Evolutionary conservation across 2,329 filamentous ascomycete species (phyloP), one percentile per base, ranked within the genome.

Genomic region (Neodidymelliopsis sp.): DNA sequence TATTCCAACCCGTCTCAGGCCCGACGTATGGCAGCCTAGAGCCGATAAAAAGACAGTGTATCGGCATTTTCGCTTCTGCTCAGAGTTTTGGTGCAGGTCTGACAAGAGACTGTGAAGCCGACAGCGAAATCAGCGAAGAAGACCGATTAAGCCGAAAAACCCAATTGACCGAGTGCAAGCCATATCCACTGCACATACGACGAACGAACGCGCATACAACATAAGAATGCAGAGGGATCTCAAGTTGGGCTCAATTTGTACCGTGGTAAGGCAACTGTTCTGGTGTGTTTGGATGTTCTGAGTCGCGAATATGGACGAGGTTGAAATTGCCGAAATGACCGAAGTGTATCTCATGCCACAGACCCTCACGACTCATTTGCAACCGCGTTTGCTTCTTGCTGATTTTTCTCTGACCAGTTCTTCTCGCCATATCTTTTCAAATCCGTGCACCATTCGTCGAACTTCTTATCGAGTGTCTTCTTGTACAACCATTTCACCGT

Each of bases 401-500:
- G 4, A 13, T 33, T 24, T 20, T 23, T 15, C 13, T 34, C 20
- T 30, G 20, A 7, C 49, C 49, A 53, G 7, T 18, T 40, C 24
- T 48, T 46, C 30, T 63, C 60, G 9, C 55, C 49, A 6, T 50
- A 51, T n/a, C 6, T 39, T 48, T 62, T 62, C 38, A 63, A 15
- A 8, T 59, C 59, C 23, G 31, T 36, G 13, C 57, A 61, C 60
- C 60, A 63, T 12, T 55, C 38, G 6, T 34, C 43, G 11, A 62
- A 47, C 40, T 60, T 63, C 15, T 16, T 43, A n/a, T 49, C 38
- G 7, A 63, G 37, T 6, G 55, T 60, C 10, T 50, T 53, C 36
- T 43, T 35, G n/a, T 54, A 51, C 29, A 57, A 31, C 31, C 51
- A 30, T 38, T 57, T 60, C 8, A 63, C 60, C 9, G 57, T 42